These are phyloP conservation scores for Nannochloropsis gaditana DNA, from an alignment of 108 stramenopile species.

Conservation along the genomic window DNA sequence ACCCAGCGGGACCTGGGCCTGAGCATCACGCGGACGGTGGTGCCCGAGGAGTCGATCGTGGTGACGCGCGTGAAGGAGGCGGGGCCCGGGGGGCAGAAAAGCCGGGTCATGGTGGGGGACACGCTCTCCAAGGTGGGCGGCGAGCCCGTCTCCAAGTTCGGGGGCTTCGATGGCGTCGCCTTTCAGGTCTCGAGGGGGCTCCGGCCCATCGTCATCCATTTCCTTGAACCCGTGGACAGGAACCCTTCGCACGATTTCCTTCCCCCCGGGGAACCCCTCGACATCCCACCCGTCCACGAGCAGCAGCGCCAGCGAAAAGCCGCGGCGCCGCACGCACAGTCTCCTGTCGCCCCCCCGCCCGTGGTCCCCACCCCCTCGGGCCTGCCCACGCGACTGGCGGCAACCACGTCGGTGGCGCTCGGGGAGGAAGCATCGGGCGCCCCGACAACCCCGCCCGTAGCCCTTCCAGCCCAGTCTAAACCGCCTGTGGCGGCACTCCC, in stretches of 20 bases:
- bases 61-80: slow-evolving; percentile 12
- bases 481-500: not conserved
- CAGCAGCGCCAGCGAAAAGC: not conserved
- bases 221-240: not conserved
- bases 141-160: not conserved
- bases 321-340: not conserved
- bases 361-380: not conserved
- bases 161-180: slow-evolving; percentile 8
- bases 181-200: slow-evolving; percentile 2
- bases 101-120: slow-evolving; percentile 3
- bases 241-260: not conserved
- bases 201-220: slow-evolving; percentile 11
- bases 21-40: not conserved
- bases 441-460: not conserved
- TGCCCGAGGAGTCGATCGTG: not conserved
- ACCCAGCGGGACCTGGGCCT: not conserved
- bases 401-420: not conserved
- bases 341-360: not conserved
- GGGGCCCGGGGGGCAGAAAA: not conserved
- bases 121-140: slow-evolving; percentile 1
- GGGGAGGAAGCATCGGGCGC: not conserved
- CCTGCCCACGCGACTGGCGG: not conserved
- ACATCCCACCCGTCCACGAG: slow-evolving; percentile 3
- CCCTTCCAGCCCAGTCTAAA: not conserved
- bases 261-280: not conserved